Conservation (phyloP, 768 basidiomycete genomes). For the Tulasnella sp. region DNA sequence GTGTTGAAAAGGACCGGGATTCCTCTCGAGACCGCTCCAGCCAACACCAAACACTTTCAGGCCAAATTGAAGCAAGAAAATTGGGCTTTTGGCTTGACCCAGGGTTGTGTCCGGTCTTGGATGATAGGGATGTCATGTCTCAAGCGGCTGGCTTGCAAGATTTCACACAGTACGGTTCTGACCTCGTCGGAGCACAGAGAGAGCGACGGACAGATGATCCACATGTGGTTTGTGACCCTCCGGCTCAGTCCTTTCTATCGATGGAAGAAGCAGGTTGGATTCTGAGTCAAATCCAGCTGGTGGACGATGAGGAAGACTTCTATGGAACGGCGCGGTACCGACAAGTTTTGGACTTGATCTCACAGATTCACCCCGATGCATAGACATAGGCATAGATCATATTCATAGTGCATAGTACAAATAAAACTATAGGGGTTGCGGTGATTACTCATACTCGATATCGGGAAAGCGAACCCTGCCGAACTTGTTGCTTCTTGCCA, state of each 20-base stretch:
- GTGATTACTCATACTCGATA: background rate
- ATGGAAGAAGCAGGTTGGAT: too few species aligned
- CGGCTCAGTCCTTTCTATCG: background rate
- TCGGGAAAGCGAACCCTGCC: background rate
- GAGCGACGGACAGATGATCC: background rate
- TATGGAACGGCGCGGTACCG: background rate
- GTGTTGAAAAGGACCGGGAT: too few species aligned
- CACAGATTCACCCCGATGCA: background rate
- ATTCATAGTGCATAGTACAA: background rate
- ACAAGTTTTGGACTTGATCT: background rate
- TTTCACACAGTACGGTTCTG: too few species aligned
- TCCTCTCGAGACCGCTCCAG: too few species aligned
- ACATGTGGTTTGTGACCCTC: background rate
- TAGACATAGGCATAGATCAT: background rate
- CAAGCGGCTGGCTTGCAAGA: too few species aligned
- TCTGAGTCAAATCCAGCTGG: too few species aligned
- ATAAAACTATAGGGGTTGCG: background rate
- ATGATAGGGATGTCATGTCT: too few species aligned
- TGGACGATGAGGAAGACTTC: too few species aligned
- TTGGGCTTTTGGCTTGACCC: too few species aligned
- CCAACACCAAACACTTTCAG: too few species aligned
- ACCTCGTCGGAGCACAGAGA: background rate
- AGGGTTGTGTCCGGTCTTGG: too few species aligned
- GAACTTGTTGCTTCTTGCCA: background rate
- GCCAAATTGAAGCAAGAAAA: too few species aligned